phyloP scores from a whole-genome alignment of 768 basidiomycete genomes.

The Macrolepiota fuliginosa region DNA sequence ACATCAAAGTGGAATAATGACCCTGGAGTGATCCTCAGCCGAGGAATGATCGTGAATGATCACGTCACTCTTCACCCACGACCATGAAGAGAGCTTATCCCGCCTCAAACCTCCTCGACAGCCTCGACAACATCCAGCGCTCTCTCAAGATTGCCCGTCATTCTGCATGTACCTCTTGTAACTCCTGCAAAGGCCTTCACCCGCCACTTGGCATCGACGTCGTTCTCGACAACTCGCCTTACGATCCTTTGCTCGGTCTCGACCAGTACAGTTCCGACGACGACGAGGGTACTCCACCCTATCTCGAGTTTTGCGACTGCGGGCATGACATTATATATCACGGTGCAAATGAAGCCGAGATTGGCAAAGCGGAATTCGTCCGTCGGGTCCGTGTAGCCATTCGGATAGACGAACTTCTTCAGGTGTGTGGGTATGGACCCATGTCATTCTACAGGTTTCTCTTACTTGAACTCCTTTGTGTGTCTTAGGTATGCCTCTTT shows the following conservation, averaged over 20 bases:
- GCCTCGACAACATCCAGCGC: slow-evolving; percentile 47
- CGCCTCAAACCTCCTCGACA: slow-evolving; percentile 46
- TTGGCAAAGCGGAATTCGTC: slow-evolving; percentile 64
- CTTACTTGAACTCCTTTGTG: not conserved
- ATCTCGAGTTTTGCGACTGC: slow-evolving; percentile 64
- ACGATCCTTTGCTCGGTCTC: slow-evolving; percentile 50
- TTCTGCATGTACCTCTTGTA: slow-evolving; percentile 65
- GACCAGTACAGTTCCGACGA: slow-evolving; percentile 73
- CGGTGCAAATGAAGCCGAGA: slow-evolving; percentile 55
- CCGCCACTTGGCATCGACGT: slow-evolving; percentile 60
- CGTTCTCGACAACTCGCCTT: slow-evolving; percentile 49
- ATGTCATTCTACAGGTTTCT: slow-evolving; percentile 14
- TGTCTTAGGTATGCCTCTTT: slow-evolving; percentile 13
- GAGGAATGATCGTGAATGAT: not conserved
- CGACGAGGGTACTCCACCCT: slow-evolving; percentile 56
- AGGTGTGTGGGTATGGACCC: slow-evolving; percentile 47
- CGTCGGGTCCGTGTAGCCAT: slow-evolving; percentile 74
- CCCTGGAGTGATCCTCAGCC: not conserved
- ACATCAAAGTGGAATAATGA: slow-evolving; percentile 8
- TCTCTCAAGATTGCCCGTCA: slow-evolving; percentile 84
- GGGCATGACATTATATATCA: slow-evolving; percentile 66
- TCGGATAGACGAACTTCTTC: slow-evolving; percentile 76
- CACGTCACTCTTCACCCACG: slow-evolving; percentile 14
- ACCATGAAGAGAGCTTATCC: slow-evolving; percentile 71
- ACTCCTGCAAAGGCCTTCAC: slow-evolving; percentile 65